Evolutionary conservation across 305 asterid species (phyloP), one percentile per base, ranked within the genome.

Genomic region (Rubia tinctorum): DNA sequence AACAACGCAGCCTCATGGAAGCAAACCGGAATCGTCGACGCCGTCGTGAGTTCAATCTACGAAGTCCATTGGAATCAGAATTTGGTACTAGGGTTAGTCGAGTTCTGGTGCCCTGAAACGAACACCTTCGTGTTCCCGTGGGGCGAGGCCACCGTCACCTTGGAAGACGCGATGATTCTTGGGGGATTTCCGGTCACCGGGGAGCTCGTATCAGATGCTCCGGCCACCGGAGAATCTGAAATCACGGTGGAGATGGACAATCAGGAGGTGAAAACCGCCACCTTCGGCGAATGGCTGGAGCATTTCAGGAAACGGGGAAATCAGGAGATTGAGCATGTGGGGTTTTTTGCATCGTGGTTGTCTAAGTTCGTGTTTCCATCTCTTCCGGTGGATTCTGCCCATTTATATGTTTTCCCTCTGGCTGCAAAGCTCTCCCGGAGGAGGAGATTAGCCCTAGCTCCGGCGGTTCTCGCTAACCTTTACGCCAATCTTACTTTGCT

Each of bases 101-200:
- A 77, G 15, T 55, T 62, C 60, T 84, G 85, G 84, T 69, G 84
- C 20, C 6, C 69, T 5, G 75, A 69, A 49, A 79, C 85, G 2
- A 81, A 81, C 34, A 76, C 85, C 0, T 79, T 77, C 37, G 37
- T 66, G 3, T 66, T 66, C 10, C 56, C 71, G 1, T 66, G 71
- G 71, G 71, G 71, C 23, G 71, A 66, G 27, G 71, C 56, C 15
- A 66, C 71, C n/a, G 15, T 66, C 17, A 66, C 71, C 17, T 23
- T 66, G 37, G 71, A 66, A 66, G 71, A 66, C 25, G 56, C 20
- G n/a, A 40, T 40, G 55, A 66, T 43, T 11, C 37, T 66, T 0
- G 71, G 71, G 7, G 71, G 71, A 20, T 66, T 17, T 42, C 71
- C 71, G 14, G 8, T 66, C 23, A 18, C 44, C 7, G 71, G 71